These are phyloP conservation scores for Chalciporus sphaerocephalus DNA, from an alignment of 768 basidiomycete genomes.

Conservation along the genomic window DNA sequence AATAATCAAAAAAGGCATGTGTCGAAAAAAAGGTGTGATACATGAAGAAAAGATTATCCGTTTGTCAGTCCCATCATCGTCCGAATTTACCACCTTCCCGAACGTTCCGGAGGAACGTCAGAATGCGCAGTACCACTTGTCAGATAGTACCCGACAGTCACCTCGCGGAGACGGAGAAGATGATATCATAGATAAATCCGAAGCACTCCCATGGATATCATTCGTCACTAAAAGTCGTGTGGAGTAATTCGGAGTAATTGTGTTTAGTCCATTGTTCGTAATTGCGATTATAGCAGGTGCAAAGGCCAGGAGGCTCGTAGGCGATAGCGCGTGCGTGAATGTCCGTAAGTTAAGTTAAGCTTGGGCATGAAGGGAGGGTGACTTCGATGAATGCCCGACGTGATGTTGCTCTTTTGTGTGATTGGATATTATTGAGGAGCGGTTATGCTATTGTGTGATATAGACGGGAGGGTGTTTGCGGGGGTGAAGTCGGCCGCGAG, in stretches of 20 bases:
- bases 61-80: slow-evolving; percentile 25
- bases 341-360: slow-evolving; percentile 29
- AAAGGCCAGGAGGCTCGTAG: slow-evolving; percentile 12
- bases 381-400: slow-evolving; percentile 4
- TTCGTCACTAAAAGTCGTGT: slow-evolving; percentile 26
- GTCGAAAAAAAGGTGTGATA: slow-evolving; percentile 10
- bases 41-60: slow-evolving; percentile 29
- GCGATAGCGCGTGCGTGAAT: slow-evolving; percentile 19
- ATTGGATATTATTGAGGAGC: slow-evolving; percentile 11
- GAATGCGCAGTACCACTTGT: not conserved
- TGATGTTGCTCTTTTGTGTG: slow-evolving; percentile 13
- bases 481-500: slow-evolving; percentile 23
- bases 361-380: slow-evolving; percentile 7
- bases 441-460: slow-evolving; percentile 33
- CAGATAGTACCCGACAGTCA: slow-evolving; percentile 3
- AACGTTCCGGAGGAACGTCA: slow-evolving; percentile 3
- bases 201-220: slow-evolving; percentile 23
- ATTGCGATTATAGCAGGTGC: slow-evolving; percentile 30
- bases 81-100: slow-evolving; percentile 4
- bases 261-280: slow-evolving; percentile 19
- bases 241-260: slow-evolving; percentile 7
- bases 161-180: slow-evolving; percentile 11
- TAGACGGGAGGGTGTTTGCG: slow-evolving; percentile 33
- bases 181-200: slow-evolving; percentile 22
- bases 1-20: slow-evolving; percentile 23